phyloP scores from a whole-genome alignment of 495 filamentous ascomycete species.

The Physcia stellaris region DNA sequence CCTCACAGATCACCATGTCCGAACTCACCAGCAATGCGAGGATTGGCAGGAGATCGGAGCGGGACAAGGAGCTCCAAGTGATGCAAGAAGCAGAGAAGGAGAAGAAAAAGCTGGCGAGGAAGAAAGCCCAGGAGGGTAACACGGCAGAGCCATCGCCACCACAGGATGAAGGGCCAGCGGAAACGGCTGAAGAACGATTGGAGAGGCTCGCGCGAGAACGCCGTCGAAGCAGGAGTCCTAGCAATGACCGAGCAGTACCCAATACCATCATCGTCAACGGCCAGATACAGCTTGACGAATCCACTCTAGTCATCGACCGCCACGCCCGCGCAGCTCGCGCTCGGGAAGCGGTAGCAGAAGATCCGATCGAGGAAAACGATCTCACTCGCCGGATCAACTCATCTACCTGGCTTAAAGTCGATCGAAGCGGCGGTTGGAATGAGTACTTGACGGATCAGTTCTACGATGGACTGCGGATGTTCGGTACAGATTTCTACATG shows the following conservation, averaged over 20 bases:
- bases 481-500: constrained; percentile 86
- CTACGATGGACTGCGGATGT: constrained; percentile 70
- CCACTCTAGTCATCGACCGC: constrained; percentile 66
- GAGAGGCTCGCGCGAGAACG: constrained; percentile 31
- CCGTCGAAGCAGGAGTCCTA: constrained; percentile 24
- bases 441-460: constrained; percentile 67
- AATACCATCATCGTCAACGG: constrained; percentile 68
- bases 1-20: constrained; percentile 60
- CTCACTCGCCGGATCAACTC: constrained; percentile 67
- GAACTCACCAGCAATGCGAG: constrained; percentile 65
- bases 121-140: constrained; percentile 23
- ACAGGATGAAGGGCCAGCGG: background rate
- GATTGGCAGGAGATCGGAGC: constrained; percentile 69
- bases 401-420: constrained; percentile 54
- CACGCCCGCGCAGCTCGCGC: constrained; percentile 51
- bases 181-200: constrained; percentile 29
- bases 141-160: constrained; percentile 14
- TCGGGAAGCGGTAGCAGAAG: constrained; percentile 41
- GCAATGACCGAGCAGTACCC: constrained; percentile 28
- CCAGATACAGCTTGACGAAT: constrained; percentile 64
- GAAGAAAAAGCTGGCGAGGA: constrained; percentile 31
- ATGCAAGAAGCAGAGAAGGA: constrained; percentile 39
- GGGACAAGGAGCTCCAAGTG: constrained; percentile 41
- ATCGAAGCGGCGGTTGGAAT: constrained; percentile 63
- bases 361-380: constrained; percentile 63